phyloP scores from a whole-genome alignment of 768 basidiomycete genomes.

The Paxillus involutus region DNA sequence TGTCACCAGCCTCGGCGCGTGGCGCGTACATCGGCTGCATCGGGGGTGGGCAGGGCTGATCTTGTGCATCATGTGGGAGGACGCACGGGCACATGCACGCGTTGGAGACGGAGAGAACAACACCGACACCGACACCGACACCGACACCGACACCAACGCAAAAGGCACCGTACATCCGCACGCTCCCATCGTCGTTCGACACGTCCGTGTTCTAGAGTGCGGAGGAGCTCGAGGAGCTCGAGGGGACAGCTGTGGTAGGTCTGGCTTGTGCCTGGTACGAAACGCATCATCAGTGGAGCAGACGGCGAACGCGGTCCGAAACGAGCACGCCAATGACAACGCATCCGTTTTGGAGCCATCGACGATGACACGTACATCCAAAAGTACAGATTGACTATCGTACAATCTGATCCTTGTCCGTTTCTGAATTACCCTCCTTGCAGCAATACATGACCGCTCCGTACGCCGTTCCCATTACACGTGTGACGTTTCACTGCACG shows the following conservation, averaged over 20 bases:
- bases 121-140: neutral
- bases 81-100: conserved; percentile 59
- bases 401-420: too few species aligned
- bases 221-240: conserved; percentile 69
- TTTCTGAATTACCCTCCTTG: too few species aligned
- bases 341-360: too few species aligned
- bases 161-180: conserved; percentile 25
- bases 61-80: conserved; percentile 96
- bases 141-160: neutral
- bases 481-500: too few species aligned
- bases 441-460: too few species aligned
- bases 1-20: conserved; percentile 65
- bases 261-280: conserved; percentile 30
- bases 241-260: conserved; percentile 86
- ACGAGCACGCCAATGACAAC: conserved; percentile 15
- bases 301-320: conserved; percentile 14
- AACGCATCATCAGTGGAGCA: conserved; percentile 11
- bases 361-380: too few species aligned
- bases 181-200: conserved; percentile 71
- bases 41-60: conserved; percentile 87
- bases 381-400: too few species aligned
- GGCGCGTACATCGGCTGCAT: conserved; percentile 60
- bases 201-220: conserved; percentile 95
- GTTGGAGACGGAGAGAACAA: too few species aligned
- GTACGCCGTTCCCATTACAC: too few species aligned